Evolutionary conservation across 257 asterid genomes (phyloP), one percentile per base, ranked within the genome.

Genomic region (Ocimum tenuiflorum): DNA sequence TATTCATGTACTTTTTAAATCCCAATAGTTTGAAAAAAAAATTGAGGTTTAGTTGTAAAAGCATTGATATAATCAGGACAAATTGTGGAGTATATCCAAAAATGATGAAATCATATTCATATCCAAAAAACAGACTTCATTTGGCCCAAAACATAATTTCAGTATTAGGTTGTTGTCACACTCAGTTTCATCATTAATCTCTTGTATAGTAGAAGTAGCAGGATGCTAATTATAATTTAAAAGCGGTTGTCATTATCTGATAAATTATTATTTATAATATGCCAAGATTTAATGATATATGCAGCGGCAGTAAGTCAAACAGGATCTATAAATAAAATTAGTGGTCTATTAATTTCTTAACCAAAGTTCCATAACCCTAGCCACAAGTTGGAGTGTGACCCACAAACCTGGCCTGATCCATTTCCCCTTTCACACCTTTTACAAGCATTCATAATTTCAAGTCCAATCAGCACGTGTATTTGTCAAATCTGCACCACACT

Each of bases 381-480:
- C 75, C 70, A 63, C 65, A 53, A 27, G 15, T 27, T 36, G 51
- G 36, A 31, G 60, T 39, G 69, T 18, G 63, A 23, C 65, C 49
- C 53, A 45, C 42, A 43, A 29, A 56, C 4, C 14, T 67, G 47
- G n/a, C 69, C 35, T 27, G 20, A 49, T 24, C 61, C 61, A 50
- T 55, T 56, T 53, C 47, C 51, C 59, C 33, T 8, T 49, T 7
- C 23, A 33, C 35, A 58, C 42, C 47, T 57, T 68, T 3, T 33
- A 18, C 3, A 67, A 12, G 15, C 45, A 8, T 7, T 52, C 5
- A 5, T 0, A 24, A 53, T 39, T 65, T 36, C 24, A 27, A 14
- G 18, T 36, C 48, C 3, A 36, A 64, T 49, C 39, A 29, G 27
- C 36, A 18, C 15, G 14, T 33, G 39, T 14, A 15, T 18, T 12